These are phyloP conservation scores for Paramyrothecium sp. DNA, from an alignment of 2,329 filamentous ascomycete species.

Conservation along the genomic window DNA sequence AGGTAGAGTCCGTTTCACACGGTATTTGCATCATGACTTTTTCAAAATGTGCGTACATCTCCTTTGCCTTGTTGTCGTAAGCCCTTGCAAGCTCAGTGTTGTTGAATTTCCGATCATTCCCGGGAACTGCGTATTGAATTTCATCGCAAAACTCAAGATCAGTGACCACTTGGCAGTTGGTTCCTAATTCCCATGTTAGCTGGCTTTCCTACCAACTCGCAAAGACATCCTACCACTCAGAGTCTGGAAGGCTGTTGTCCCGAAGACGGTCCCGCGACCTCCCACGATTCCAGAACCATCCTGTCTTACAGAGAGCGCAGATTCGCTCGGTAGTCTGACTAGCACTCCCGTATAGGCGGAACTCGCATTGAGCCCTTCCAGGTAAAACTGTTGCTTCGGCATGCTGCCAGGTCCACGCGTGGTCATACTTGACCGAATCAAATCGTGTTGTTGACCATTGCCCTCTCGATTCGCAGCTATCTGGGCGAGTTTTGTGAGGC, in stretches of 20 bases:
- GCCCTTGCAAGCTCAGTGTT: conserved; percentile 63
- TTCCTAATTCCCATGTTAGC: conserved; percentile 44
- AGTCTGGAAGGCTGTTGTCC: conserved; percentile 71
- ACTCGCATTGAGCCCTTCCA: conserved; percentile 70
- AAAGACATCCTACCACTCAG: no score
- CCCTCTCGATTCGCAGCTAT: conserved; percentile 52
- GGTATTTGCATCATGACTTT: conserved; percentile 81
- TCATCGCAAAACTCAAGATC: conserved; percentile 87
- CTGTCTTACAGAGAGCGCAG: conserved; percentile 38
- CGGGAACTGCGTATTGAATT: conserved; percentile 87
- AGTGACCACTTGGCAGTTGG: conserved; percentile 82
- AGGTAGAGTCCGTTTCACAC: conserved; percentile 73
- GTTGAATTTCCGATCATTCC: conserved; percentile 64
- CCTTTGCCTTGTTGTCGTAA: conserved; percentile 75
- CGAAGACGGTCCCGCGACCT: conserved; percentile 76
- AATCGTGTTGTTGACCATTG: conserved; percentile 44
- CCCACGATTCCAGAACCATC: conserved; percentile 43
- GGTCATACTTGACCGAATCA: conserved; percentile 64
- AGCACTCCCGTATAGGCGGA: conserved; percentile 73
- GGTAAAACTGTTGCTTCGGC: conserved; percentile 86
- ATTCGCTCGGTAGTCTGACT: conserved; percentile 56
- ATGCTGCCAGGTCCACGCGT: conserved; percentile 62
- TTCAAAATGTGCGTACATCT: conserved; percentile 74
- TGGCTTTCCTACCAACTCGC: no score
- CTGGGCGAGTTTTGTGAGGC: conserved; percentile 64